phyloP scores from a whole-genome alignment of 169 alveolate genomes.

The Plasmodium vivax region DNA sequence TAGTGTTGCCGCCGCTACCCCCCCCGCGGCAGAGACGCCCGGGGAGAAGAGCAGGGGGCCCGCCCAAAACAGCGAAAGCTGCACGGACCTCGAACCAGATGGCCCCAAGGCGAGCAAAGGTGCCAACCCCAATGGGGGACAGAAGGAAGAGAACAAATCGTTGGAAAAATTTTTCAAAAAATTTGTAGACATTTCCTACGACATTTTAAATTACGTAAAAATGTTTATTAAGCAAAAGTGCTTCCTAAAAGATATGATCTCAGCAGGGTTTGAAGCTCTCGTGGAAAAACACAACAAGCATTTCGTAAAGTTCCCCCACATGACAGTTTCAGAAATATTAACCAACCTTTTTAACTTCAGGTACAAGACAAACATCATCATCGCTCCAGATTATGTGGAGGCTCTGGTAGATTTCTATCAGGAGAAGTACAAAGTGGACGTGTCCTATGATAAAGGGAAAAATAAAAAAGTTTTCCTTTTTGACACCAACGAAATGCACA shows the following conservation, averaged over 20 bases:
- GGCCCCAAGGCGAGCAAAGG: background rate
- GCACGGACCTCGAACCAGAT: background rate
- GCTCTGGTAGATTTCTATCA: conserved; percentile 31
- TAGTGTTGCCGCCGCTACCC: background rate
- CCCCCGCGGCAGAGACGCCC: background rate
- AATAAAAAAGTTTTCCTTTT: conserved; percentile 45
- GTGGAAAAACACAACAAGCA: conserved; percentile 46
- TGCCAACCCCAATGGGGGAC: background rate
- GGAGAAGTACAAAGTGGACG: conserved; percentile 35
- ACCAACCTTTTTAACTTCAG: conserved; percentile 58
- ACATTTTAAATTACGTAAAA: conserved; percentile 62
- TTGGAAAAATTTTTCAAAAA: conserved; percentile 31
- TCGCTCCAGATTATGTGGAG: conserved; percentile 47
- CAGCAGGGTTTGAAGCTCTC: conserved; percentile 69
- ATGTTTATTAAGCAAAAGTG: conserved; percentile 45
- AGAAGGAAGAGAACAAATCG: background rate
- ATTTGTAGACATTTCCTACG: conserved; percentile 26
- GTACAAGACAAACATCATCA: conserved; percentile 39
- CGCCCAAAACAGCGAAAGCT: conserved; percentile 1
- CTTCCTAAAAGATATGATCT: conserved; percentile 48
- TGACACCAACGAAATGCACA: conserved; percentile 50
- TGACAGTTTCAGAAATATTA: conserved; percentile 50
- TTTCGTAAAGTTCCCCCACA: conserved; percentile 31
- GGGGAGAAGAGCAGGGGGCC: background rate
- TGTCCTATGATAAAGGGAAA: conserved; percentile 41